Conservation (phyloP, 2,329 filamentous ascomycete genomes). For the Penicillium carneum region DNA sequence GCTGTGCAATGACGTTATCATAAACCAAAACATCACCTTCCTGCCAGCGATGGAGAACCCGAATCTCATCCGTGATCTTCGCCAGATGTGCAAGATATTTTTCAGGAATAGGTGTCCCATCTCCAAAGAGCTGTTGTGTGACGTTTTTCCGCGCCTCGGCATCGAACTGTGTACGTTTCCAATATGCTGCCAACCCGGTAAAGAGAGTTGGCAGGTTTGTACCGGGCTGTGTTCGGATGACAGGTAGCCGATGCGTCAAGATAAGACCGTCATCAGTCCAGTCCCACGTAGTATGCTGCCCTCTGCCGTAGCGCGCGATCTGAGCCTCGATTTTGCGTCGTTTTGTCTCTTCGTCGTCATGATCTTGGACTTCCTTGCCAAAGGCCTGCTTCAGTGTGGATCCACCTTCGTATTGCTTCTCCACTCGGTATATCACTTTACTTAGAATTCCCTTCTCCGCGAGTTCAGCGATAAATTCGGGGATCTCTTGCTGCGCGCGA, state of each 20-base stretch:
- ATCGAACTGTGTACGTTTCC: conserved; percentile 46
- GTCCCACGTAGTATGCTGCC: conserved; percentile 57
- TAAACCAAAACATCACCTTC: conserved; percentile 58
- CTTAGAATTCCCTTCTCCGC: conserved; percentile 57
- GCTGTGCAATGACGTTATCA: conserved; percentile 60
- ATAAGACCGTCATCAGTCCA: conserved; percentile 56
- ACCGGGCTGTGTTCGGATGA: conserved; percentile 56
- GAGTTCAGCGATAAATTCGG: conserved; percentile 55
- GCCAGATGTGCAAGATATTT: conserved; percentile 53
- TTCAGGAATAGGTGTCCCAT: conserved; percentile 58
- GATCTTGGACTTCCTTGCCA: conserved; percentile 57
- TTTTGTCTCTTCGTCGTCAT: conserved; percentile 53
- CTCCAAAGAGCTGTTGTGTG: conserved; percentile 55
- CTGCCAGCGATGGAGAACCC: conserved; percentile 59
- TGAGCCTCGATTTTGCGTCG: conserved; percentile 59
- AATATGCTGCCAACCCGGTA: conserved; percentile 57
- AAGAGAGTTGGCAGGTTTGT: conserved; percentile 58
- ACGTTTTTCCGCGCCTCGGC: conserved; percentile 40
- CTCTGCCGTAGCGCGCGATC: conserved; percentile 57
- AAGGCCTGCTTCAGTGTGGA: conserved; percentile 58
- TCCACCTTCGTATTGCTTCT: conserved; percentile 56
- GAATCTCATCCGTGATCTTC: conserved; percentile 59
- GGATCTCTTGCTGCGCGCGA: conserved; percentile 56
- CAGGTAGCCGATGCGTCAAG: conserved; percentile 57
- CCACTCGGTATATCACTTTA: conserved; percentile 53